Evolutionary conservation across 2,329 filamentous ascomycete species (phyloP), one percentile per base, ranked within the genome.

Genomic region (Alternaria brassicae): DNA sequence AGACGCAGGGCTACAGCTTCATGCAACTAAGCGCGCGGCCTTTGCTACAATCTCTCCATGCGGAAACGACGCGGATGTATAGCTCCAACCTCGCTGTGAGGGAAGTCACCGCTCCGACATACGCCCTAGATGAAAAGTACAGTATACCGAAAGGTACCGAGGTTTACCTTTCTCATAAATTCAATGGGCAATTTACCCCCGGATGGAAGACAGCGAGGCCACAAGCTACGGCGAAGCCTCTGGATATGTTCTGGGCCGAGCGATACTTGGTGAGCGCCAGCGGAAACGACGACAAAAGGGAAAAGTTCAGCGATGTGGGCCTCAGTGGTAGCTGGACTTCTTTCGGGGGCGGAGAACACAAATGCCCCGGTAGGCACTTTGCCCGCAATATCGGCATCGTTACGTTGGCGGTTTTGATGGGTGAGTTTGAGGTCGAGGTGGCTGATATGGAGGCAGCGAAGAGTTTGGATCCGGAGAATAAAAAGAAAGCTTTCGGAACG

Each of bases 311-410:
- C 39, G 66, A 69, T 23, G 59, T 57, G 4, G 63, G 65, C 9
- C 28, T 69, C 0, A n/a, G 10, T 8, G 65, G 66, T 1, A 64
- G 44, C 2, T 67, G 61, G 65, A 66, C 61, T 4, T 42, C 36
- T 2, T 69, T 67, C 19, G 66, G 66, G 1, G 66, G 65, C 3
- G 66, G 66, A 0, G 65, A 58, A 39, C 66, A 69, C 13, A 53
- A 61, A n/a, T 69, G 66, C n/a, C 66, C 66, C 0, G 66, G 63
- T 0, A 12, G 65, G 0, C 64, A 67, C 17, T 65, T 60, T 25
- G 66, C 66, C 1, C 58, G 66, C 2, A 59, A 66, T 9, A 69
- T 66, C 8, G 63, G 40, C 0, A 47, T 69, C 23, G 59, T 62
- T 0, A 59, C 51, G 10, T n/a, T 66, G 8, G 51, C 53, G 7